These are phyloP conservation scores for Nothomitra cinnamomea DNA, from an alignment of 2,329 filamentous ascomycete genomes.

Conservation along the genomic window DNA sequence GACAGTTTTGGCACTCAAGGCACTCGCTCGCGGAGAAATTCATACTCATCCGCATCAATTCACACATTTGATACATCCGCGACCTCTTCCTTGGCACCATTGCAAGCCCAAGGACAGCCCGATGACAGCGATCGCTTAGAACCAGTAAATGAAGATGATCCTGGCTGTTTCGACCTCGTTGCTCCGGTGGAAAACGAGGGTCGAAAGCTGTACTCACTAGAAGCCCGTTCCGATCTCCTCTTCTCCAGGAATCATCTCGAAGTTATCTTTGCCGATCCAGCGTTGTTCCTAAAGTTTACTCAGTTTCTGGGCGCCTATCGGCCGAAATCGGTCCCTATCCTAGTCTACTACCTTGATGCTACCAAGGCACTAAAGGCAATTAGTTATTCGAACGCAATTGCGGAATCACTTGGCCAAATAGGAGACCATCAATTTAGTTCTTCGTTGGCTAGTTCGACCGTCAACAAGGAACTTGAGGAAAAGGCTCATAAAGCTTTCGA, in stretches of 20 bases:
- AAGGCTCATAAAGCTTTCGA: conserved; percentile 50
- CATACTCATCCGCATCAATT: background rate
- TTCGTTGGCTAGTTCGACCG: conserved; percentile 31
- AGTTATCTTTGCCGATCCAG: conserved; percentile 46
- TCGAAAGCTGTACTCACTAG: conserved; percentile 34
- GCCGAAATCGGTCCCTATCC: conserved; percentile 43
- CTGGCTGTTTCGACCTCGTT: conserved; percentile 36
- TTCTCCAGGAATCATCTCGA: conserved; percentile 49
- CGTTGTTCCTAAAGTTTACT: conserved; percentile 47
- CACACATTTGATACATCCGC: conserved; percentile 19
- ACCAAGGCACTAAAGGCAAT: conserved; percentile 55
- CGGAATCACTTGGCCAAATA: conserved; percentile 38
- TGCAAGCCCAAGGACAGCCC: conserved; percentile 25
- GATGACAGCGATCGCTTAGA: conserved; percentile 28
- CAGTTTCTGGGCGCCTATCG: conserved; percentile 44
- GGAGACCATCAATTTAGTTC: conserved; percentile 38
- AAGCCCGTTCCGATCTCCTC: conserved; percentile 45
- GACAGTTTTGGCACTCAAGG: background rate
- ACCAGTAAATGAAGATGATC: conserved; percentile 34
- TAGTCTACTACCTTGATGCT: conserved; percentile 57
- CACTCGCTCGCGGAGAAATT: background rate
- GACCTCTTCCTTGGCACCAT: conserved; percentile 22
- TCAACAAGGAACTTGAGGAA: conserved; percentile 41
- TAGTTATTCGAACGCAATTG: conserved; percentile 51
- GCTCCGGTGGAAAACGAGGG: conserved; percentile 22